Percentiles rank a stretch among this genome's conserved stretches.
phyloP scores from a whole-genome alignment of 108 stramenopile genomes.

The Cyclotella sp. region DNA sequence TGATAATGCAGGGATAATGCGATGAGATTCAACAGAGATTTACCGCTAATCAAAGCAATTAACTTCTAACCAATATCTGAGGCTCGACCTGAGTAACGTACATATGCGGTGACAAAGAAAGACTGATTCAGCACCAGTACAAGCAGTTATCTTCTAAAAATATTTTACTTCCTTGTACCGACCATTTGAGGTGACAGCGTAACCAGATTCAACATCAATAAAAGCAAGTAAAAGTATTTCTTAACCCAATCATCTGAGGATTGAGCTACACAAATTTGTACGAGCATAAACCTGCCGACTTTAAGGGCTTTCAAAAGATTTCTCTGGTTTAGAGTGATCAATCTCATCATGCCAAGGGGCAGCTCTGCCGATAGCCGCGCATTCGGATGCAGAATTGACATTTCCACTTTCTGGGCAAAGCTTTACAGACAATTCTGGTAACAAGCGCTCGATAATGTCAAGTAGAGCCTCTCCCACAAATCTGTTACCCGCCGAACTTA shows the following conservation, averaged over 20 bases:
- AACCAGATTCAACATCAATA: neutral
- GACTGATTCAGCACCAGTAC: too few species aligned
- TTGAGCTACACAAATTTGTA: neutral
- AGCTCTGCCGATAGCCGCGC: constrained; percentile 42
- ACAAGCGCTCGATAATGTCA: constrained; percentile 36
- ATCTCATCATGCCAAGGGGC: constrained; percentile 87
- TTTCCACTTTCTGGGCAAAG: constrained; percentile 66
- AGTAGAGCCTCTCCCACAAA: constrained; percentile 61
- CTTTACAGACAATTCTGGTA: constrained; percentile 61
- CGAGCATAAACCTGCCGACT: neutral
- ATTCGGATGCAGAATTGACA: constrained; percentile 69
- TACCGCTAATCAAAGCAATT: too few species aligned
- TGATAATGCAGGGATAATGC: too few species aligned
- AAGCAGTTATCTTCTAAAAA: too few species aligned
- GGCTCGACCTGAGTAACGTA: too few species aligned
- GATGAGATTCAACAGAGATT: too few species aligned
- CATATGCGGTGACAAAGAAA: too few species aligned
- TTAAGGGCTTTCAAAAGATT: constrained; percentile 53
- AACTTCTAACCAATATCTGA: neutral
- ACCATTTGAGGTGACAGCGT: too few species aligned
- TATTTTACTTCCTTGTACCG: too few species aligned
- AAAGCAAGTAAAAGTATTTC: neutral
- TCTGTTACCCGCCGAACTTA: constrained; percentile 64
- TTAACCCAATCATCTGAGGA: neutral
- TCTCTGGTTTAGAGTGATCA: constrained; percentile 56